Percentiles rank a stretch among this genome's conserved stretches.
These are phyloP conservation scores for Cardamine resedifolia DNA, from an alignment of 345 rosid genomes.

Conservation along the genomic window DNA sequence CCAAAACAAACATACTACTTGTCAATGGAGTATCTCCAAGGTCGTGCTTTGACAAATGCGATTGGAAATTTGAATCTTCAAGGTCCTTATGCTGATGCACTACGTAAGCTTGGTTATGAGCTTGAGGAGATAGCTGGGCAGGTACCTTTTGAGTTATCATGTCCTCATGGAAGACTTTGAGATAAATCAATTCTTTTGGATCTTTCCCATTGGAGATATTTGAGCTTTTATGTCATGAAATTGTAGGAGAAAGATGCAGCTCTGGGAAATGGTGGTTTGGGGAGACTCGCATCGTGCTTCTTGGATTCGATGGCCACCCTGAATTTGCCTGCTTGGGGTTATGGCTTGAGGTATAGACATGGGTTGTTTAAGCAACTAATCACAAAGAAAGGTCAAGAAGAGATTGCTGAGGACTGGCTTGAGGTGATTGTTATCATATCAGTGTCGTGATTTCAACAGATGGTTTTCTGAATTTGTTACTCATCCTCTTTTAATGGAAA, in stretches of 20 bases:
- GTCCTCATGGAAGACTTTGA: background rate
- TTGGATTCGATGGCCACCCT: constrained; percentile 95
- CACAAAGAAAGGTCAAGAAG: constrained; percentile 89
- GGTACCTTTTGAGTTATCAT: constrained; percentile 42
- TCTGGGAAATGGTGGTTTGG: constrained; percentile 96
- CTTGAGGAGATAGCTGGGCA: constrained; percentile 89
- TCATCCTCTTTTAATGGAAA: constrained; percentile 32
- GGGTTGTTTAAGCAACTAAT: constrained; percentile 87
- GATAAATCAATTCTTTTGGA: background rate
- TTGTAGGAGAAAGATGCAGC: constrained; percentile 97
- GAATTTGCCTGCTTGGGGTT: constrained; percentile 98
- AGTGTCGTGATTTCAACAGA: constrained; percentile 13
- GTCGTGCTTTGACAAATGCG: constrained; percentile 85
- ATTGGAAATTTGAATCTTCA: constrained; percentile 74
- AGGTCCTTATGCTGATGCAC: constrained; percentile 79
- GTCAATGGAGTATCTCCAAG: constrained; percentile 98
- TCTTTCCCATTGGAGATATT: constrained; percentile 15
- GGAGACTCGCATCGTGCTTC: constrained; percentile 96
- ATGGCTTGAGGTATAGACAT: constrained; percentile 91
- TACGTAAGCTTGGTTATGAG: constrained; percentile 70
- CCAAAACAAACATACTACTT: constrained; percentile 95
- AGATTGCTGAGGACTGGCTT: constrained; percentile 97
- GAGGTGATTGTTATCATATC: constrained; percentile 51
- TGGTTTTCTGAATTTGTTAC: constrained; percentile 17
- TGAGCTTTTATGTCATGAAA: constrained; percentile 14